Conservation (phyloP, 2,329 filamentous ascomycete species). For the Elsinoe fawcettii region DNA sequence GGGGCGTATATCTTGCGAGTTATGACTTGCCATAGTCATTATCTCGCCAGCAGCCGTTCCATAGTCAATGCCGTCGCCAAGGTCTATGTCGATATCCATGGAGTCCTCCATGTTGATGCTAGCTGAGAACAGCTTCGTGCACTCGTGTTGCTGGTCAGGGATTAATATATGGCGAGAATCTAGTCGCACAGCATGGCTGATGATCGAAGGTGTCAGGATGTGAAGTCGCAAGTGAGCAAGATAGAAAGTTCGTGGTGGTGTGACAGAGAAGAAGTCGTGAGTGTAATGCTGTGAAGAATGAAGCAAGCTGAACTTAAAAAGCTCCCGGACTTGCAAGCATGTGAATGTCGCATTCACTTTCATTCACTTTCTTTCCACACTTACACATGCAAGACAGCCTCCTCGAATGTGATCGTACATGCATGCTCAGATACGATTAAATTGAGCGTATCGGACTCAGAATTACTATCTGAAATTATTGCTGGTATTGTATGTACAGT, state of each 20-base stretch:
- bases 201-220: too few species aligned
- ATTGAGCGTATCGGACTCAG: too few species aligned
- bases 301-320: constrained; percentile 2
- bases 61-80: constrained; percentile 26
- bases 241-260: background rate
- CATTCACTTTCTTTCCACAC: too few species aligned
- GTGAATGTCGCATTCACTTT: too few species aligned
- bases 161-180: too few species aligned
- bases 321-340: background rate
- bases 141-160: background rate
- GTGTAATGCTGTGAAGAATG: background rate
- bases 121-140: background rate
- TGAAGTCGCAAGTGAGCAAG: too few species aligned
- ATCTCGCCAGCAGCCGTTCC: constrained; percentile 27
- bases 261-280: too few species aligned
- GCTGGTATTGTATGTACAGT: background rate
- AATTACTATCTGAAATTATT: too few species aligned
- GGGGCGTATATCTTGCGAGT: background rate
- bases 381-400: too few species aligned
- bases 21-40: constrained; percentile 17
- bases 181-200: too few species aligned
- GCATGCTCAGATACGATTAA: too few species aligned
- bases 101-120: constrained; percentile 25
- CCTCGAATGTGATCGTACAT: too few species aligned
- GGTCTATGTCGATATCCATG: constrained; percentile 28